Evolutionary conservation across 352 stramenopile genomes (phyloP).

Genomic region (Globisporangium nodosum): DNA sequence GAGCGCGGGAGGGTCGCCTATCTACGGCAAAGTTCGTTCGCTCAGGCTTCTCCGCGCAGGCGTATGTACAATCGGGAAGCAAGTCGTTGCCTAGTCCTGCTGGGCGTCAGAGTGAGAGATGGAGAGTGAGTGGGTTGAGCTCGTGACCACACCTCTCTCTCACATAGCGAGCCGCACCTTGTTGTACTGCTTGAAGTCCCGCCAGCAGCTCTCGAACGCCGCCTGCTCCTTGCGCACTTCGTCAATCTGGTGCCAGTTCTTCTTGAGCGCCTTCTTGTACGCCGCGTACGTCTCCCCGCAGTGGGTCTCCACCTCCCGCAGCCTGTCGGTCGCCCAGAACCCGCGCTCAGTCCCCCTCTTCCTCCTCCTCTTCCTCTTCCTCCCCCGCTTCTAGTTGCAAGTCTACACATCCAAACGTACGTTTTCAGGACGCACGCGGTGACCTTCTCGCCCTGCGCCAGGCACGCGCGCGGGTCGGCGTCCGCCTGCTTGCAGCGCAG

Average conservation of each 20-base stretch:
- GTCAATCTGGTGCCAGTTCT: constrained; percentile 86
- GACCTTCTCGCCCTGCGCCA: constrained; percentile 85
- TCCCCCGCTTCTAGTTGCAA: no score
- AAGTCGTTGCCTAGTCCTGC: background rate
- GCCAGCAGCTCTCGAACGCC: constrained; percentile 83
- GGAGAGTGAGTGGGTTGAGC: background rate
- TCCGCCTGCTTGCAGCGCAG: constrained; percentile 84
- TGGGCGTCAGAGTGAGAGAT: background rate
- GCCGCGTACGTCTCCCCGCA: constrained; percentile 82
- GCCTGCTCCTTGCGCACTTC: constrained; percentile 81
- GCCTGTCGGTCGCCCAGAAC: constrained; percentile 21
- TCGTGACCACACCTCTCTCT: no score
- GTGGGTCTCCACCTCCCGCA: constrained; percentile 73
- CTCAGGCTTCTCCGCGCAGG: background rate
- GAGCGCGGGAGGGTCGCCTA: no score
- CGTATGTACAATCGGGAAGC: background rate
- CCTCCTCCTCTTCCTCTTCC: background rate
- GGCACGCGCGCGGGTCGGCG: constrained; percentile 72
- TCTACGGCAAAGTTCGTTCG: background rate
- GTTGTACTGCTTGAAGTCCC: constrained; percentile 69
- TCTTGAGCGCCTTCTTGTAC: constrained; percentile 87
- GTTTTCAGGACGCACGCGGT: constrained; percentile 82
- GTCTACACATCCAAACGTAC: constrained; percentile 28
- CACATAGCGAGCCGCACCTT: constrained; percentile 4
- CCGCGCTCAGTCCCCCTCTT: background rate